Base-by-base conservation (phyloP, 2,329 filamentous ascomycete genomes). In the Zasmidium cellare region DNA sequence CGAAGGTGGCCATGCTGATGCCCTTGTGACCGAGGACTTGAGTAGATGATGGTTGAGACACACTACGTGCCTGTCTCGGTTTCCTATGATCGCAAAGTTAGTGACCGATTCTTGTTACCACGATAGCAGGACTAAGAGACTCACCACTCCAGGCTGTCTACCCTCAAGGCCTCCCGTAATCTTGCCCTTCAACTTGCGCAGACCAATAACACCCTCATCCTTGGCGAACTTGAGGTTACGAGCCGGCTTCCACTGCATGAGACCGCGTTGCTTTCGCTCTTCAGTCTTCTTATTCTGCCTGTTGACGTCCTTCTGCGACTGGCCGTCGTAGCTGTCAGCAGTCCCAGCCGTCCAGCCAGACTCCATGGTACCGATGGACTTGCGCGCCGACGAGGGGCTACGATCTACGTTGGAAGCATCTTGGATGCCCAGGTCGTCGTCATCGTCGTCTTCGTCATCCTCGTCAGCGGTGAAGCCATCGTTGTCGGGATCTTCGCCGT, bases 211-310 rank as follows among this genome's bases (percentile, higher is more conserved):
- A 0, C 89, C 86, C 78, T 97, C 90, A 68, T 97, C 83, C 76
- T 94, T 96, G 46, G 88, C 92, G 73, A 97, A 97, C 65, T 87
- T 86, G 20, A 86, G 80, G 71, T 96, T 96, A 44, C 93, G 82
- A 72, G 92, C 89, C 0, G 93, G 92, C 69, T 87, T 90, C 92
- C 92, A 97, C 74, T 97, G 93, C 91, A 97, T 96, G 71, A 96
- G 69, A 0, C 93, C 93, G 11, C 92, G 83, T 66, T 97, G 92
- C 76, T 92, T 91, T 0, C 92, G 84, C 72, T 92, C 88, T 71
- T 97, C 81, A 47, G 78, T 76, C 49, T 89, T 86, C 62, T 88
- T 85, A 70, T 87, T 91, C 61, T 86, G 82, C 56, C 80, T 80
- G 67, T 85, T 86, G 71, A 88, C 85, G 20, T 87, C 82, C 71